Evolutionary conservation across 352 stramenopile species (phyloP), one percentile per base, ranked within the genome.

Genomic region (Pythium periplocum): DNA sequence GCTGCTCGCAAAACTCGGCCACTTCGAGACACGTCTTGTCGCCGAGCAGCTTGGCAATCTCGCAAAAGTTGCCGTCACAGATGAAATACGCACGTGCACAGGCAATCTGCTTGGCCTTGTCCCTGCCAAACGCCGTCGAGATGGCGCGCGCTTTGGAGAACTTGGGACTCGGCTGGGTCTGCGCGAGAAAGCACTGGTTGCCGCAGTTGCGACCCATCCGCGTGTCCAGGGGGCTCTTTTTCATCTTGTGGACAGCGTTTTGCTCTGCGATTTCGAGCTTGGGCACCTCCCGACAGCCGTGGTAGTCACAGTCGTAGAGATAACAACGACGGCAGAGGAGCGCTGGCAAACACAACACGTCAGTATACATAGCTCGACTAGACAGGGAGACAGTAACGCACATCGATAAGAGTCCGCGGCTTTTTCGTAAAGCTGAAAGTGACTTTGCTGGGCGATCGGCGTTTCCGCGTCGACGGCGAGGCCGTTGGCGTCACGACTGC

Each of bases 251-350:
- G 6, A 90, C 57, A 2, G 75, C 77, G 45, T 90, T 90, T 69
- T 86, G 78, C 47, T 86, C 71, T 3, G 62, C 65, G 31, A 88
- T 75, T 33, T 61, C 68, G 49, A 92, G 68, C 54, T 83, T 79
- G 0, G 79, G 71, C 1, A 75, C 59, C 33, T 82, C 75, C 4
- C 66, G 31, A 32, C 73, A 87, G 42, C 77, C 78, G 51, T 93
- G 83, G 51, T 92, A 90, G 53, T 93, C 77, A 46, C 83, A 93
- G 59, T 93, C 83, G 49, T 93, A 93, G 9, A 86, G 71, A 58
- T 84, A 90, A 59, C 83, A 93, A n/a, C 75, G 64, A 32, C 81
- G 70, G 56, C 83, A 93, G 37, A 92, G 90, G 34, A 93, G 66
- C 45, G 73, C 78, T 90, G 51, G 10, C 31, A 37, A 46, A 35